Base-by-base conservation (phyloP, 202 grass and related monocot genomes). In the Brachypodium distachyon region DNA sequence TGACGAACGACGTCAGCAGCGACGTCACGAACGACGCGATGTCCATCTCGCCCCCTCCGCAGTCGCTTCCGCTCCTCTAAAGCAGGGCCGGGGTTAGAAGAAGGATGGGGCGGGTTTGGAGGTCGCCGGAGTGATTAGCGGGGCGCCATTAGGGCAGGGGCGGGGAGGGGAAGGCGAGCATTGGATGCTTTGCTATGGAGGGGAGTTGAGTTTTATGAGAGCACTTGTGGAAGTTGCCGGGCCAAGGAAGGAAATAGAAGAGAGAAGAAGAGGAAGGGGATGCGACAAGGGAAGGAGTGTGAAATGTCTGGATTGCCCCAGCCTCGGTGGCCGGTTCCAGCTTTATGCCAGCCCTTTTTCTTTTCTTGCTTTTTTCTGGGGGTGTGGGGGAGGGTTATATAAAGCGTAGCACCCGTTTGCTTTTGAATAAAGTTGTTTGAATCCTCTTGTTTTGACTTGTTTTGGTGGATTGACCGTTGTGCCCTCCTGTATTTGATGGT, bases 21-120 rank as follows among this genome's bases (percentile, higher is more conserved):
- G 95, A 97, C 63, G 95, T 97, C 14, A 92, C 2, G 56, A 97
- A 92, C 46, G 95, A 86, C 69, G 72, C 6, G 65, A 92, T 44
- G 77, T 97, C 91, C 95, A 97, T 97, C 63, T 3, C 31, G 51
- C 43, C 77, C n/a, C 37, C 28, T 31, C 70, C 38, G 34, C 39
- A 1, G 7, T 26, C 7, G 43, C 31, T 22, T 0, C 67, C n/a
- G 21, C 27, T 73, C 7, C 61, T 34, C 18, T 12, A 28, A 44
- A 4, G 57, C 0, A 0, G 16, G 18, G 7, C 16, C 41, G 56
- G 48, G 75, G 54, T 72, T 29, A 13, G n/a, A n/a, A 8, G 16
- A 54, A 7, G 46, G 73, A 3, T 17, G 6, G 17, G 41, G 1
- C 11, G n/a, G 43, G 64, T 14, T 82, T 79, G 69, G 61, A 31